These are phyloP conservation scores for Cryptosporidium ubiquitum DNA, from an alignment of 169 alveolate genomes.

Conservation along the genomic window DNA sequence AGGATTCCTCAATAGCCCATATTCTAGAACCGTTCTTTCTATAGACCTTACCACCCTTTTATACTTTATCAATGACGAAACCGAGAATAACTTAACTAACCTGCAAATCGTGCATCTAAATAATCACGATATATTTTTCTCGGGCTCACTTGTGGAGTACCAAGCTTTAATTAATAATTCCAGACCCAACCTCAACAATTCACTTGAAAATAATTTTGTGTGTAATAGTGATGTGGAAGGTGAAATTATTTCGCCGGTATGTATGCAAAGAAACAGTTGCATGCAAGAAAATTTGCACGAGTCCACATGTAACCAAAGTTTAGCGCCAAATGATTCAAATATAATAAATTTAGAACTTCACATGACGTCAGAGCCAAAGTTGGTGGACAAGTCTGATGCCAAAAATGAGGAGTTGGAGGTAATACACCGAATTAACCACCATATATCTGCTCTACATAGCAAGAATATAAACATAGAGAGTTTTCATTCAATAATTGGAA, in stretches of 20 bases:
- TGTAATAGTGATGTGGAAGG: not conserved
- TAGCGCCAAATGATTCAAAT: constrained; percentile 17
- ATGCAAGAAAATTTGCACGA: constrained; percentile 18
- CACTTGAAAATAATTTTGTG: not conserved
- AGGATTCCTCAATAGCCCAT: constrained; percentile 24
- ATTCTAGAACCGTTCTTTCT: constrained; percentile 31
- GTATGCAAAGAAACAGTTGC: not conserved
- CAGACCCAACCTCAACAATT: not conserved
- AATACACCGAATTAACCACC: constrained; percentile 44
- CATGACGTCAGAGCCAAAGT: not conserved
- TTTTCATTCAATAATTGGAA: constrained; percentile 20
- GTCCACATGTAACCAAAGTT: not conserved
- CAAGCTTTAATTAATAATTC: not conserved
- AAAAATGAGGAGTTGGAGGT: constrained; percentile 15
- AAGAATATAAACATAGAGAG: constrained; percentile 42
- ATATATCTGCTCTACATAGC: constrained; percentile 35
- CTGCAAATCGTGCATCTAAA: constrained; percentile 45
- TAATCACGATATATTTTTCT: constrained; percentile 27
- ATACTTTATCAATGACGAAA: constrained; percentile 2
- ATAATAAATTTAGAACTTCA: not conserved
- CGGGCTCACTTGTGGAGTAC: constrained; percentile 28
- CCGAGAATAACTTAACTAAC: not conserved
- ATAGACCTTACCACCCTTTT: constrained; percentile 51
- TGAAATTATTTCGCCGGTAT: not conserved
- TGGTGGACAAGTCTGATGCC: not conserved